These are phyloP conservation scores for Leccinum sublutescens DNA, from an alignment of 768 basidiomycete species.

Conservation along the genomic window DNA sequence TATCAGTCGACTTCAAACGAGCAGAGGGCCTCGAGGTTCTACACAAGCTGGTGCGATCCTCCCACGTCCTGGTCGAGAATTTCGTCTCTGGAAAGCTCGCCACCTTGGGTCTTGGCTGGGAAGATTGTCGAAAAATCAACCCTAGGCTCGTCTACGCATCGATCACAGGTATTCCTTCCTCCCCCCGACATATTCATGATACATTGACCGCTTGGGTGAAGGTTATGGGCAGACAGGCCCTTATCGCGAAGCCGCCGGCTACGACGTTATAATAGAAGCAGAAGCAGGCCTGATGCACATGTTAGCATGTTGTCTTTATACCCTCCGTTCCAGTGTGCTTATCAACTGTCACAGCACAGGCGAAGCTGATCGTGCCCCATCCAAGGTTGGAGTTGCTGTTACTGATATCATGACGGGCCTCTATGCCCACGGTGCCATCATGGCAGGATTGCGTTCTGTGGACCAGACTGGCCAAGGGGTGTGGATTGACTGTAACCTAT, in stretches of 20 bases:
- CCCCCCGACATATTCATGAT: background rate
- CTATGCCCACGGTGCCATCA: conserved; percentile 89
- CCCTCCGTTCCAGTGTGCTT: conserved; percentile 5
- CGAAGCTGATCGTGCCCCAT: conserved; percentile 80
- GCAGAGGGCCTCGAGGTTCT: conserved; percentile 75
- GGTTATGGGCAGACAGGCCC: conserved; percentile 91
- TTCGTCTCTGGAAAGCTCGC: conserved; percentile 83
- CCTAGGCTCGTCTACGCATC: conserved; percentile 82
- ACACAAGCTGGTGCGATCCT: conserved; percentile 61
- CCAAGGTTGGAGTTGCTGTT: conserved; percentile 93
- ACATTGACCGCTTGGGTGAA: conserved; percentile 21
- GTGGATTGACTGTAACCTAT: conserved; percentile 91
- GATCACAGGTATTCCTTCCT: conserved; percentile 63
- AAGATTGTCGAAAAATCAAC: conserved; percentile 76
- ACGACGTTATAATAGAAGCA: conserved; percentile 84
- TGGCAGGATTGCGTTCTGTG: conserved; percentile 84
- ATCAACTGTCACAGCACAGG: conserved; percentile 60
- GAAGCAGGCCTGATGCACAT: conserved; percentile 96
- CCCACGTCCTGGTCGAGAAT: conserved; percentile 91
- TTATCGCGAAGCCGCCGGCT: conserved; percentile 78
- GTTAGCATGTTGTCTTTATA: conserved; percentile 41
- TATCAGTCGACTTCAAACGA: conserved; percentile 86
- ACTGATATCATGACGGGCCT: conserved; percentile 88
- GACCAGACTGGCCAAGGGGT: conserved; percentile 83
- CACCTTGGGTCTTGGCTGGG: conserved; percentile 82